Evolutionary conservation across 345 rosid genomes (phyloP).

Genomic region (Cardamine occulta): DNA sequence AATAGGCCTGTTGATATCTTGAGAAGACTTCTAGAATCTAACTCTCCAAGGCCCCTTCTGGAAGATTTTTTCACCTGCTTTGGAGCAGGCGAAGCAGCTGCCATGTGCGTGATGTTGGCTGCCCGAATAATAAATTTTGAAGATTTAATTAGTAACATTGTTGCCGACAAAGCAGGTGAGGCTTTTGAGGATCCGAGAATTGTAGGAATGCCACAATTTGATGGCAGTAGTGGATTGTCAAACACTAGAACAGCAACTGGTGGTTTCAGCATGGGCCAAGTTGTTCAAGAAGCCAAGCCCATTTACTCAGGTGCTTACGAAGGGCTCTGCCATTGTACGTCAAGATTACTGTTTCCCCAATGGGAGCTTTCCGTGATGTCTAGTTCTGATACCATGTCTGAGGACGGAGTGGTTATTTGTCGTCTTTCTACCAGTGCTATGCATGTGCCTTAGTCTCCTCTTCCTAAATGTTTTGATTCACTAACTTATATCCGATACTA

Average conservation of each 20-base stretch:
- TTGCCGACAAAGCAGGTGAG: slow-evolving; percentile 94
- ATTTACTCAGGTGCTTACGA: slow-evolving; percentile 92
- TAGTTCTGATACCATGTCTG: slow-evolving; percentile 53
- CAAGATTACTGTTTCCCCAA: slow-evolving; percentile 88
- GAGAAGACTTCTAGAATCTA: slow-evolving; percentile 86
- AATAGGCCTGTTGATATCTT: slow-evolving; percentile 95
- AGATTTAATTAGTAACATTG: slow-evolving; percentile 66
- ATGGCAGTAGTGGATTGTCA: slow-evolving; percentile 76
- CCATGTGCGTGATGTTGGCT: slow-evolving; percentile 97
- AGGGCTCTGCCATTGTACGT: slow-evolving; percentile 89
- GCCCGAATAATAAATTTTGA: slow-evolving; percentile 84
- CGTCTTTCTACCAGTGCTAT: slow-evolving; percentile 82
- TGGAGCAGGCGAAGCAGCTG: slow-evolving; percentile 99
- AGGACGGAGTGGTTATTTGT: slow-evolving; percentile 65
- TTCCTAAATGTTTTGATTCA: slow-evolving; percentile 20
- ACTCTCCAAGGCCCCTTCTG: slow-evolving; percentile 74
- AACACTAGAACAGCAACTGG: slow-evolving; percentile 82
- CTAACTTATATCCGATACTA: slow-evolving; percentile 20
- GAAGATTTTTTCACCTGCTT: slow-evolving; percentile 94
- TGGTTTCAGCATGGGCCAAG: slow-evolving; percentile 99
- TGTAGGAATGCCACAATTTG: slow-evolving; percentile 96
- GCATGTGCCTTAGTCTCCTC: slow-evolving; percentile 48
- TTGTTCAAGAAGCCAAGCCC: slow-evolving; percentile 97
- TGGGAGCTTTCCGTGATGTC: slow-evolving; percentile 94
- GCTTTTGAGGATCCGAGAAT: slow-evolving; percentile 94